Evolutionary conservation across 441 rosid genomes (phyloP).

Genomic region (Jatropha multifida): DNA sequence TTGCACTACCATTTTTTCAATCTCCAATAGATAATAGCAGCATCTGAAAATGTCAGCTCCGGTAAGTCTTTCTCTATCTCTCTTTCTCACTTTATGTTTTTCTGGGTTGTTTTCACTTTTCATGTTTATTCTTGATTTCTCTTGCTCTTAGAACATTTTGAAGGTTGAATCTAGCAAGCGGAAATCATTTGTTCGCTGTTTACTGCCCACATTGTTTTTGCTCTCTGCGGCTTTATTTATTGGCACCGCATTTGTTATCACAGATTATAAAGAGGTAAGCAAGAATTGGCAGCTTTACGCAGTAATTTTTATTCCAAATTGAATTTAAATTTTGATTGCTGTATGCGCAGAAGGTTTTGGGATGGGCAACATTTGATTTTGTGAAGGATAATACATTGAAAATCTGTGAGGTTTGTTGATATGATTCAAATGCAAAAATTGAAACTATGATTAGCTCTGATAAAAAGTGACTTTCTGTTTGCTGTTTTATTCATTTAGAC

Average conservation of each 20-base stretch:
- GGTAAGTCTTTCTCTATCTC: not conserved
- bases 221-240: constrained; percentile 50
- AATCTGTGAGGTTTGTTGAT: constrained; percentile 51
- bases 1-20: not conserved
- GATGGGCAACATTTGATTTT: constrained; percentile 40
- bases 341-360: constrained; percentile 42
- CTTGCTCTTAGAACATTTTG: not conserved
- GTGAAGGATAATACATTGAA: constrained; percentile 31
- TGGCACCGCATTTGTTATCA: constrained; percentile 44
- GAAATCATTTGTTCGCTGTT: constrained; percentile 31
- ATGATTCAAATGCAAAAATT: not conserved
- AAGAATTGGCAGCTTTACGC: too few relatives aligned
- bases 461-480: constrained; percentile 1
- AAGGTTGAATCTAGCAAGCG: constrained; percentile 36
- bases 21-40: too few relatives aligned
- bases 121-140: not conserved
- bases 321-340: not conserved
- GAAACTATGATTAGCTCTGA: constrained; percentile 2
- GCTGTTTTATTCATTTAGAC: constrained; percentile 29
- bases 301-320: too few relatives aligned
- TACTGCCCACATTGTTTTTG: constrained; percentile 36
- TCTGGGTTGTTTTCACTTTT: not conserved
- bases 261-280: constrained; percentile 52
- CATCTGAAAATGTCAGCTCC: constrained; percentile 1
- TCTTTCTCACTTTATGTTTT: not conserved